A percentile compares a stretch with the other conserved stretches of the same genome.
These are phyloP conservation scores for Selenicereus undatus DNA, from an alignment of 148 eudicot genomes.

Conservation along the genomic window DNA sequence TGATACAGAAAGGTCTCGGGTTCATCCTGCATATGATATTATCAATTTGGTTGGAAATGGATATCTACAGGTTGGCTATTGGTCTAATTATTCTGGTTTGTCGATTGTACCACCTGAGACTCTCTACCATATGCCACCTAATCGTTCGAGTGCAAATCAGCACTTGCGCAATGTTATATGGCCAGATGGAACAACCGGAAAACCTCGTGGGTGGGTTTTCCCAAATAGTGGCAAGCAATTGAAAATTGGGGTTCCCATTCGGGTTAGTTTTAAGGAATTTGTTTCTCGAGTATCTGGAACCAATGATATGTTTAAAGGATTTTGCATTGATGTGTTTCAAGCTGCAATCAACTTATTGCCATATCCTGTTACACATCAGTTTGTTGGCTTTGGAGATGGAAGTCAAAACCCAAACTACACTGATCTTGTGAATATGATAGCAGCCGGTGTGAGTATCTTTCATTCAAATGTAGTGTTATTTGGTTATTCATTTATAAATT, in stretches of 20 bases:
- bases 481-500: not conserved
- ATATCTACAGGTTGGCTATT: constrained; percentile 63
- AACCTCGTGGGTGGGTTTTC: constrained; percentile 97
- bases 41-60: constrained; percentile 86
- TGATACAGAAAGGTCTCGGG: constrained; percentile 49
- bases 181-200: constrained; percentile 69
- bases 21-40: constrained; percentile 75
- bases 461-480: not conserved
- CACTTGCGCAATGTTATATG: constrained; percentile 58
- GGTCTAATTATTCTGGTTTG: constrained; percentile 88
- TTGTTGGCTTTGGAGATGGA: constrained; percentile 77
- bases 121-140: constrained; percentile 54
- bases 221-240: constrained; percentile 71
- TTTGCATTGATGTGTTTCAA: constrained; percentile 84
- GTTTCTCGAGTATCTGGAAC: constrained; percentile 61
- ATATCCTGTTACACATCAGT: constrained; percentile 81
- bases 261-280: constrained; percentile 73
- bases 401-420: constrained; percentile 72
- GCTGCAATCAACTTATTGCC: constrained; percentile 81
- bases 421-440: constrained; percentile 55
- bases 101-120: constrained; percentile 66
- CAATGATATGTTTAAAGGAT: constrained; percentile 63
- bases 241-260: constrained; percentile 75
- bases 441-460: constrained; percentile 65
- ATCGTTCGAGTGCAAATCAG: constrained; percentile 56